These are phyloP conservation scores for Clathrospora elynae DNA, from an alignment of 2,329 filamentous ascomycete species.

Conservation along the genomic window DNA sequence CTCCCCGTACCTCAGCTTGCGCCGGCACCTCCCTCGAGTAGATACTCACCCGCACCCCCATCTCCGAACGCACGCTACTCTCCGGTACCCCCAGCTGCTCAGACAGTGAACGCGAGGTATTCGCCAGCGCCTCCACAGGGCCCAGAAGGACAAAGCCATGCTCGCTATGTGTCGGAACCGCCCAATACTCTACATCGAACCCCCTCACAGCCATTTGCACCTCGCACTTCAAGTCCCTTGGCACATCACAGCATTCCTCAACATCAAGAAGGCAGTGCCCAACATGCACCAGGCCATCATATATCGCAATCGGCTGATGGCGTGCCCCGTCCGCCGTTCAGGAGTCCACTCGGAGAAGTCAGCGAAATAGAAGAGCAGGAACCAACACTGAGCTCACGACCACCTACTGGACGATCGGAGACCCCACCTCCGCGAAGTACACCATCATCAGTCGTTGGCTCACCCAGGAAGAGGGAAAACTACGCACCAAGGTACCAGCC, in stretches of 20 bases:
- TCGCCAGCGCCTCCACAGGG: conserved; percentile 48
- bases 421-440: conserved; percentile 43
- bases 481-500: conserved; percentile 59
- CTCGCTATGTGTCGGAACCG: conserved; percentile 48
- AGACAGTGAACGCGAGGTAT: conserved; percentile 44
- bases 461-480: conserved; percentile 47
- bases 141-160: conserved; percentile 42
- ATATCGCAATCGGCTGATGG: conserved; percentile 36
- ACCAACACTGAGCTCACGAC: conserved; percentile 19
- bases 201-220: conserved; percentile 61
- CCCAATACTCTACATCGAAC: conserved; percentile 39
- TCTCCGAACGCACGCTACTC: conserved; percentile 49
- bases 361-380: conserved; percentile 42
- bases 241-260: conserved; percentile 55
- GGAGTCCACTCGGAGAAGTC: conserved; percentile 40
- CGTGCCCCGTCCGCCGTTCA: conserved; percentile 32
- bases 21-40: conserved; percentile 29
- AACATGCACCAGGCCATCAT: conserved; percentile 30
- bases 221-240: conserved; percentile 68
- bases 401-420: conserved; percentile 34
- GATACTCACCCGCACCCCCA: conserved; percentile 43
- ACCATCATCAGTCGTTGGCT: conserved; percentile 44
- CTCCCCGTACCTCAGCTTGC: conserved; percentile 40
- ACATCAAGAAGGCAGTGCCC: conserved; percentile 23
- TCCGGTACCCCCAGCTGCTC: conserved; percentile 47